phyloP scores from a whole-genome alignment of 1,284 basidiomycete species.

The Ganoderma resinaceum region DNA sequence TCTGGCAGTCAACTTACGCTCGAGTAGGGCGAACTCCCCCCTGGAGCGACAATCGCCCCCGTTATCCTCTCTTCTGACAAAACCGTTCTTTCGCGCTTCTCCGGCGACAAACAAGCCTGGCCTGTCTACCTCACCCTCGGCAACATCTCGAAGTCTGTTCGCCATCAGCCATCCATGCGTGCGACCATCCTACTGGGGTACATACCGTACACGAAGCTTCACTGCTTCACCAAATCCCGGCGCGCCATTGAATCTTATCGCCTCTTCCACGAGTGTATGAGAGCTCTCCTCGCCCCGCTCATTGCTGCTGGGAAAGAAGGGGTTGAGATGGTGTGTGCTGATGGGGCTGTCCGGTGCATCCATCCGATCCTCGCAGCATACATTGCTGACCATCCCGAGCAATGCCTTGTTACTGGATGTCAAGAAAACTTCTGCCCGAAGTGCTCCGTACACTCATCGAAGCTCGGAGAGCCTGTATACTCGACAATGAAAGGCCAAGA shows the following conservation, averaged over 20 bases:
- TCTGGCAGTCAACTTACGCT: too few species aligned
- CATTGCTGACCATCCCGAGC: constrained; percentile 54
- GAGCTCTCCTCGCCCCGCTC: constrained; percentile 40
- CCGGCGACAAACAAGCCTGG: constrained; percentile 44
- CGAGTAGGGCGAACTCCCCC: constrained; percentile 4
- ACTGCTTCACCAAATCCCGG: constrained; percentile 37
- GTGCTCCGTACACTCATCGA: constrained; percentile 18
- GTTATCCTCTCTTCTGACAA: constrained; percentile 45
- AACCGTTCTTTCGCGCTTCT: constrained; percentile 43
- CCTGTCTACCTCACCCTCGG: constrained; percentile 48
- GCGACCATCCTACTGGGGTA: constrained; percentile 48
- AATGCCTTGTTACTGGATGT: constrained; percentile 37
- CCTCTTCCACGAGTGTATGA: constrained; percentile 36
- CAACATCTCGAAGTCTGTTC: constrained; percentile 42
- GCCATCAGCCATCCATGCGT: constrained; percentile 37
- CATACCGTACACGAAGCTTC: constrained; percentile 47
- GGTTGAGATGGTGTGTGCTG: constrained; percentile 43
- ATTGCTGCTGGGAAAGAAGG: constrained; percentile 43
- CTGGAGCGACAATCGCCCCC: constrained; percentile 12
- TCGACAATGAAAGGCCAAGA: constrained; percentile 16
- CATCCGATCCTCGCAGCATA: constrained; percentile 49
- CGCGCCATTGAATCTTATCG: constrained; percentile 19
- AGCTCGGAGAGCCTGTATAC: constrained; percentile 16
- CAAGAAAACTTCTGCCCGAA: constrained; percentile 34
- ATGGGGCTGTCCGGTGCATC: constrained; percentile 41